A percentile compares a stretch with the other conserved stretches of the same genome.
These are phyloP conservation scores for Kuraishia ogatae DNA, from an alignment of 805 yeast species.

Conservation along the genomic window DNA sequence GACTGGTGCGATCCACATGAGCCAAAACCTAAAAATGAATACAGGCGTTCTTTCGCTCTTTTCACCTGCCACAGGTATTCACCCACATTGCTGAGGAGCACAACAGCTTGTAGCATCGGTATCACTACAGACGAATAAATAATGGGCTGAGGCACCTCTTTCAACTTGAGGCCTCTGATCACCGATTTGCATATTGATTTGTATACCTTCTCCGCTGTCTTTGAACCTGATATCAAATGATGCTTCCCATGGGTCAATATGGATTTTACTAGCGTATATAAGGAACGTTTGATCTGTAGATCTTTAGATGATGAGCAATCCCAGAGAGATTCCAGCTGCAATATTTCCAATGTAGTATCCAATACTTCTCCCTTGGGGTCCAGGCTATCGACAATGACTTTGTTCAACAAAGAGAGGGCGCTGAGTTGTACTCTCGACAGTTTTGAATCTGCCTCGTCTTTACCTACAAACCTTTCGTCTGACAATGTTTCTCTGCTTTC, in stretches of 20 bases:
- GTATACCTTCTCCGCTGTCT: slow-evolving; percentile 21
- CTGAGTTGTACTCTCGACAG: slow-evolving; percentile 38
- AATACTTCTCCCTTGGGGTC: slow-evolving; percentile 12
- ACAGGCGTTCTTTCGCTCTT: slow-evolving; percentile 32
- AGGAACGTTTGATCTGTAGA: slow-evolving; percentile 31
- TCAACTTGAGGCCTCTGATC: slow-evolving; percentile 32
- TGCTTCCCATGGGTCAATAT: slow-evolving; percentile 11
- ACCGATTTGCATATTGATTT: slow-evolving; percentile 36
- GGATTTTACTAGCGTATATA: slow-evolving; percentile 27
- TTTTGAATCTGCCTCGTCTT: slow-evolving; percentile 58
- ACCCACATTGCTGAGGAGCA: slow-evolving; percentile 33
- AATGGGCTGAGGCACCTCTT: slow-evolving; percentile 22
- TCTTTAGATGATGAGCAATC: slow-evolving; percentile 29
- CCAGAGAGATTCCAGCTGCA: slow-evolving; percentile 36
- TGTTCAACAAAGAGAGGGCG: slow-evolving; percentile 1
- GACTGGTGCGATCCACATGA: slow-evolving; percentile 42
- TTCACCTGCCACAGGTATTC: slow-evolving; percentile 48
- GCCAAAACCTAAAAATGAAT: slow-evolving; percentile 41
- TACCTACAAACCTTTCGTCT: slow-evolving; percentile 62
- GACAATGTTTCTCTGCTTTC: slow-evolving; percentile 61
- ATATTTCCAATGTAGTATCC: slow-evolving; percentile 21
- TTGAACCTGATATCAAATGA: slow-evolving; percentile 5
- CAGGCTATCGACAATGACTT: neutral
- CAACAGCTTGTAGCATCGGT: slow-evolving; percentile 39
- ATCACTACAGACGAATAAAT: slow-evolving; percentile 37